Evolutionary conservation across 768 basidiomycete genomes (phyloP).

Genomic region (Rhizopogon roseolus): DNA sequence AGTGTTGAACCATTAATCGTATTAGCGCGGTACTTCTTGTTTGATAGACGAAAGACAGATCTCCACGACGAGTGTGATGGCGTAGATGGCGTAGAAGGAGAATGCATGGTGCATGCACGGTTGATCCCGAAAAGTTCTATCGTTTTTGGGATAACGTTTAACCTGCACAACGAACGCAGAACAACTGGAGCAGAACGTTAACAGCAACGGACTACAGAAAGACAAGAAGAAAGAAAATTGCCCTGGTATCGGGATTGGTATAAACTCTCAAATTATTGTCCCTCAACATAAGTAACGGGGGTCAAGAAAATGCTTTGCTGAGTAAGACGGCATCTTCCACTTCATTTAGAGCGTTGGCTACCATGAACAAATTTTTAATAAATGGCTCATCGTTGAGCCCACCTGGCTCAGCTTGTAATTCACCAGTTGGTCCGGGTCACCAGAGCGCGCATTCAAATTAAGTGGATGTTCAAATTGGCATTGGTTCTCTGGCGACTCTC

Average conservation of each 20-base stretch:
- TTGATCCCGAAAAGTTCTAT: constrained; percentile 21
- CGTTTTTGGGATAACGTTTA: constrained; percentile 2
- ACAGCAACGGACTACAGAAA: not conserved
- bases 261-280: constrained; percentile 6
- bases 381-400: no score
- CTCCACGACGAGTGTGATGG: constrained; percentile 49
- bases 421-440: not conserved
- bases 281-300: constrained; percentile 10
- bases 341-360: constrained; percentile 4
- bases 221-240: constrained; percentile 5
- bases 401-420: no score
- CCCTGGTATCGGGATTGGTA: not conserved
- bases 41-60: constrained; percentile 68
- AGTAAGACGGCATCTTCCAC: constrained; percentile 28
- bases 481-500: no score
- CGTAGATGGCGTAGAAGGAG: constrained; percentile 16
- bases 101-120: constrained; percentile 19
- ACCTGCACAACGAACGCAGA: not conserved
- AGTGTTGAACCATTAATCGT: constrained; percentile 34
- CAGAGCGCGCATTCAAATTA: not conserved
- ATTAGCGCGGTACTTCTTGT: constrained; percentile 45
- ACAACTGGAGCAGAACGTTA: not conserved
- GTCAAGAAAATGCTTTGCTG: constrained; percentile 13
- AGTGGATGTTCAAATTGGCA: no score
- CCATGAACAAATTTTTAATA: not conserved